These are phyloP conservation scores for Gossypium mustelinum DNA, from an alignment of 345 rosid genomes.

Conservation along the genomic window DNA sequence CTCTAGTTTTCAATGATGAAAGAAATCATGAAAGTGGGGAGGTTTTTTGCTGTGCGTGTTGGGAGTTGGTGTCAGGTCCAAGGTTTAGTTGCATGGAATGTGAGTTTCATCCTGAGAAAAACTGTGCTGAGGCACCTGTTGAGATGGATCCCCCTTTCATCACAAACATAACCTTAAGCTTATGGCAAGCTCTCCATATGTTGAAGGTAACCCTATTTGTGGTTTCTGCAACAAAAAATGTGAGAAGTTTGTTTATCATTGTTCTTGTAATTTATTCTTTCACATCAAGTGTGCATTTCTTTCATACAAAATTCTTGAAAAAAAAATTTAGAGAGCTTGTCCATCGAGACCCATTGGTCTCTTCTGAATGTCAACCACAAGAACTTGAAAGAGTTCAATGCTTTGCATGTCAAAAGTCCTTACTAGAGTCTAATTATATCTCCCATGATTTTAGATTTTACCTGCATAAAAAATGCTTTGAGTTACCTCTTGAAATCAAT, in stretches of 20 bases:
- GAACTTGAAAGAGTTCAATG: background rate
- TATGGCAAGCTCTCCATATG: background rate
- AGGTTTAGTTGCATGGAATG: background rate
- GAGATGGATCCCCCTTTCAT: background rate
- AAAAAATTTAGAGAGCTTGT: background rate
- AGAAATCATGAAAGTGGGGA: no score
- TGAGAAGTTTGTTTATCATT: background rate
- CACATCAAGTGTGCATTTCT: background rate
- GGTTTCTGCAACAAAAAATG: background rate
- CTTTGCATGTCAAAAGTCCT: background rate
- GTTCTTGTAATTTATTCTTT: background rate
- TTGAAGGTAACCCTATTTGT: background rate
- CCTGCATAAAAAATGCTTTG: background rate
- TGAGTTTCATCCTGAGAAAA: background rate
- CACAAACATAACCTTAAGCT: background rate
- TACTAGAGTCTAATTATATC: background rate
- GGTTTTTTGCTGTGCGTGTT: background rate
- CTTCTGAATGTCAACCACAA: background rate
- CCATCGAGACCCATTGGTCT: background rate
- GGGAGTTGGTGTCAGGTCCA: background rate
- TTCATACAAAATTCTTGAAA: background rate
- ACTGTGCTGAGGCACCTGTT: background rate
- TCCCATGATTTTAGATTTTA: background rate
- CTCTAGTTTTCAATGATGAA: no score
- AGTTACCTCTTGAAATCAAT: background rate